These are phyloP conservation scores for Phylloporus arenicola DNA, from an alignment of 768 basidiomycete genomes.

Conservation along the genomic window DNA sequence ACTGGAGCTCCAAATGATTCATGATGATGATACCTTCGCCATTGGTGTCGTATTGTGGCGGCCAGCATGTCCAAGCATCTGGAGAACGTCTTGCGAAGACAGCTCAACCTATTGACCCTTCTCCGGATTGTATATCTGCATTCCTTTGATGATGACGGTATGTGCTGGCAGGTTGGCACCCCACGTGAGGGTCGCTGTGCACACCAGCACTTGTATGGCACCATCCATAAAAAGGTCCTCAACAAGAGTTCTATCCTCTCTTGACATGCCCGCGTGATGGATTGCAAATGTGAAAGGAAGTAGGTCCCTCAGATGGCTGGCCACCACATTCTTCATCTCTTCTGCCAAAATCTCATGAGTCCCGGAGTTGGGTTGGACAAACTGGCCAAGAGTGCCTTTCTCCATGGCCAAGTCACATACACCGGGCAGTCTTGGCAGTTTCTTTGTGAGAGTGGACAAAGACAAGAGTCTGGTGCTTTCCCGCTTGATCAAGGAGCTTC, in stretches of 20 bases:
- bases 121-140: slow-evolving; percentile 98
- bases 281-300: slow-evolving; percentile 96
- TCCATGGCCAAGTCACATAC: slow-evolving; percentile 95
- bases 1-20: slow-evolving; percentile 94
- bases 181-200: slow-evolving; percentile 98
- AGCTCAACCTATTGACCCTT: slow-evolving; percentile 97
- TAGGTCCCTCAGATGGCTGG: slow-evolving; percentile 78
- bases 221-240: slow-evolving; percentile 94
- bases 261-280: slow-evolving; percentile 95
- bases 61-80: slow-evolving; percentile 98
- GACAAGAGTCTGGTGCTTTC: slow-evolving; percentile 88
- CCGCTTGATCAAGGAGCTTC: slow-evolving; percentile 89
- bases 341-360: slow-evolving; percentile 84
- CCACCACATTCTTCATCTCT: slow-evolving; percentile 79
- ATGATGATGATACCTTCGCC: slow-evolving; percentile 99
- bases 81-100: slow-evolving; percentile 91
- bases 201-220: slow-evolving; percentile 89
- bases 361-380: slow-evolving; percentile 90
- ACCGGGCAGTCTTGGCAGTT: slow-evolving; percentile 94
- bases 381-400: slow-evolving; percentile 93
- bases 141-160: slow-evolving; percentile 99
- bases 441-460: slow-evolving; percentile 99
- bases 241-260: slow-evolving; percentile 85
- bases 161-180: slow-evolving; percentile 98
- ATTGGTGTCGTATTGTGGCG: slow-evolving; percentile 96